Evolutionary conservation across 139 green algal species (phyloP), one percentile per base, ranked within the genome.

Genomic region (Chloropicon primus): DNA sequence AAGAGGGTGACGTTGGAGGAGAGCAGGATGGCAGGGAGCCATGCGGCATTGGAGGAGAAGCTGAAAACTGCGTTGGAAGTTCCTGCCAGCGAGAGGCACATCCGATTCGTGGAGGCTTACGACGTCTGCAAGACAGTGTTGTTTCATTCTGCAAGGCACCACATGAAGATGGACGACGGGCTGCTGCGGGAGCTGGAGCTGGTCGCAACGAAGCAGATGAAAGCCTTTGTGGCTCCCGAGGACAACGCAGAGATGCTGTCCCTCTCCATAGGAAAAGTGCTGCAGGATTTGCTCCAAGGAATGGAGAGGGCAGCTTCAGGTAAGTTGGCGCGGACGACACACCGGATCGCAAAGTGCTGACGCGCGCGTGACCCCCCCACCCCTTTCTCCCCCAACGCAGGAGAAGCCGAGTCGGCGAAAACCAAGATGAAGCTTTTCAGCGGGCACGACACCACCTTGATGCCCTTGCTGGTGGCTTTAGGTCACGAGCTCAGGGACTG

Each of bases 381-480:
- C n/a, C n/a, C n/a, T n/a, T n/a, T n/a, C n/a, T n/a, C n/a, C n/a
- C n/a, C n/a, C n/a, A n/a, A n/a, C n/a, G n/a, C n/a, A n/a, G n/a
- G n/a, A n/a, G 41, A 62, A 17, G 74, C 23, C 25, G 74, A n/a
- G 29, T 25, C 24, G 10, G 2, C 76, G 24, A 27, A 21, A 3
- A 72, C 77, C 23, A 77, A 78, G 27, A 80, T 93, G 81, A 85
- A 84, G 78, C 80, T 93, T 22, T 93, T 88, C 79, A 85, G 78
- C 72, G 87, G 87, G 0, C 89, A 94, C 76, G 89, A 94, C 87
- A 85, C 82, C 25, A 92, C 87, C 54, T 76, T 92, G 24, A 88
- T 92, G 86, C 88, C 88, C 10, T 80, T 92, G 28, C 85, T 92
- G 22, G 80, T 79, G 1, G 83, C 89, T 0, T 76, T 93, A 22